Base-by-base conservation (phyloP, 345 rosid genomes). In the Rhizophora mangle region DNA sequence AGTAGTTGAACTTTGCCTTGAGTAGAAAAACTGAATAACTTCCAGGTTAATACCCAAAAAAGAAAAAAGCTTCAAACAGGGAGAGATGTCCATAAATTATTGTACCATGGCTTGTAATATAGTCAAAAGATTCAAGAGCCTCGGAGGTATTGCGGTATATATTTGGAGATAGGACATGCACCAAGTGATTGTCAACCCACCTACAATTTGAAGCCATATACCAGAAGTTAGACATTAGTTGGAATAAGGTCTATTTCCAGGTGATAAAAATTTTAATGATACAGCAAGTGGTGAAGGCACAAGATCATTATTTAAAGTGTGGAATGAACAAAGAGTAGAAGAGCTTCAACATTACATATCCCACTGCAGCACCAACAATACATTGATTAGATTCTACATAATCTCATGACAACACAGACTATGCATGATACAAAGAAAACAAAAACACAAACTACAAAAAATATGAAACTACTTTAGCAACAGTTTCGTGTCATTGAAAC, bases 111-210 rank as follows among this genome's bases (percentile, higher is more conserved):
- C 77, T 87, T 27, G 97, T 89, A 81, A 93, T 93, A 68, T 93
- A 93, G 79, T 93, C 87, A 68, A 93, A 93, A 27, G 98, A 91
- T 62, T 93, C 96, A 1, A 93, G 89, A 60, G 98, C 98, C 77
- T 93, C 98, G 22, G 97, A 83, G 37, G 92, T 60, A 64, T 71
- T 79, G 66, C 98, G 87, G 77, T 89, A 93, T 47, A 93, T 93
- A 78, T 93, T 93, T 56, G 98, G 98, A 51, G 98, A 91, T 64
- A 91, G 74, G 60, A 93, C 78, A 80, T 91, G 98, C 58, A 93
- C 97, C 86, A 93, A 82, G 80, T 89, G 96, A 82, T 85, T 81
- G 77, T 93, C 94, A 6, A 93, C 98, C 97, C 98, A 93, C 82
- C 98, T 93, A 72, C 62, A 77, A 60, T 29, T 69, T 16, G 15